These are phyloP conservation scores for Citrus medica DNA, from an alignment of 345 rosid species.

Conservation along the genomic window DNA sequence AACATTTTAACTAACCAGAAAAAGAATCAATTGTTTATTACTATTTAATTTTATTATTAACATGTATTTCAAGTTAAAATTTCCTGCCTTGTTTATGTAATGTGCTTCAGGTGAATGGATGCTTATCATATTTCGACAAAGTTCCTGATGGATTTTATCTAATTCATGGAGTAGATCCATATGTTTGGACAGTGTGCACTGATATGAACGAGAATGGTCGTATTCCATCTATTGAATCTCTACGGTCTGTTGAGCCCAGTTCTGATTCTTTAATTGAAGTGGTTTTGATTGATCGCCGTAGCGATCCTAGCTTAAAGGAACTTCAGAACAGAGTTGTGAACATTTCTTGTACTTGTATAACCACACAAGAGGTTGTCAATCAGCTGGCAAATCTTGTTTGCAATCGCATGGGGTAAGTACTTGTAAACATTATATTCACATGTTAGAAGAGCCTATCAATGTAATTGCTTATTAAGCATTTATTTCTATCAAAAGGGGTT, in stretches of 20 bases:
- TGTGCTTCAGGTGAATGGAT: constrained; percentile 82
- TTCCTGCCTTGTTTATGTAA: constrained; percentile 18
- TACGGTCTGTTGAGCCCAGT: constrained; percentile 71
- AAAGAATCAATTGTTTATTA: background rate
- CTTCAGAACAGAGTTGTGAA: constrained; percentile 70
- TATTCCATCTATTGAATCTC: constrained; percentile 82
- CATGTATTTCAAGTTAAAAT: background rate
- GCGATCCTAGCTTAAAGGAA: constrained; percentile 82
- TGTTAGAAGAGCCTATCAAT: constrained; percentile 8
- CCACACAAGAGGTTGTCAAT: constrained; percentile 85
- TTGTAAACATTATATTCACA: constrained; percentile 12
- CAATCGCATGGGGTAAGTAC: constrained; percentile 85
- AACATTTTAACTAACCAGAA: background rate
- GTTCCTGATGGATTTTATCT: constrained; percentile 97
- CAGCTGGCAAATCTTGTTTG: constrained; percentile 94
- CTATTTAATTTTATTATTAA: background rate
- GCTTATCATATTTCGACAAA: constrained; percentile 86
- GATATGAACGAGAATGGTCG: constrained; percentile 84
- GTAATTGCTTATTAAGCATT: constrained; percentile 26
- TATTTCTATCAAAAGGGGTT: constrained; percentile 58
- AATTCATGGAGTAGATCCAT: constrained; percentile 87
- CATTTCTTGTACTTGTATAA: constrained; percentile 66
- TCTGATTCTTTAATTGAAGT: constrained; percentile 69
- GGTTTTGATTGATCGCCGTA: constrained; percentile 67
- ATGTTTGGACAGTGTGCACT: constrained; percentile 86